A percentile compares a stretch with the other conserved stretches of the same genome.
Conservation (phyloP, 2,329 filamentous ascomycete genomes). For the Monosporascus cannonballus region DNA sequence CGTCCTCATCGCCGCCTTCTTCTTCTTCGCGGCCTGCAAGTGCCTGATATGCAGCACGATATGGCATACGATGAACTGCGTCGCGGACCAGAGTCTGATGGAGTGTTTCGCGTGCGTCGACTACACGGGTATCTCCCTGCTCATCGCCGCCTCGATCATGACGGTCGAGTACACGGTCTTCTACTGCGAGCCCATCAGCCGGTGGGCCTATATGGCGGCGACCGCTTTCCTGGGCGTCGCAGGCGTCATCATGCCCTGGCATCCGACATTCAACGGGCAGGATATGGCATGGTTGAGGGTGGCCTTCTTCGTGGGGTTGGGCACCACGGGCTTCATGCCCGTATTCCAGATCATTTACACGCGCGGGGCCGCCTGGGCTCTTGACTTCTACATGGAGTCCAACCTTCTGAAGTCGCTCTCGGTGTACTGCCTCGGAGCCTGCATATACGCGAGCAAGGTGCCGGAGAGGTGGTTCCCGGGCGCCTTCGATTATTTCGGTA, state of each 20-base stretch:
- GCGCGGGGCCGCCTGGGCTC: conserved; percentile 73
- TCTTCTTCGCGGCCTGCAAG: conserved; percentile 94
- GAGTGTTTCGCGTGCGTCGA: conserved; percentile 97
- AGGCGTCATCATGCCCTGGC: conserved; percentile 91
- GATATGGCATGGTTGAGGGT: conserved; percentile 94
- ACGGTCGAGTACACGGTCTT: conserved; percentile 98
- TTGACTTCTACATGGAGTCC: conserved; percentile 77
- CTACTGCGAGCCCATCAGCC: conserved; percentile 88
- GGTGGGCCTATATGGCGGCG: conserved; percentile 77
- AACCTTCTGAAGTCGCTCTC: conserved; percentile 72
- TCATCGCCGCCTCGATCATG: conserved; percentile 95
- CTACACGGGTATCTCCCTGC: conserved; percentile 92
- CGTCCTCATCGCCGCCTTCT: conserved; percentile 83
- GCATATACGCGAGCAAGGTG: conserved; percentile 85
- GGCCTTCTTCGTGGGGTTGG: conserved; percentile 82
- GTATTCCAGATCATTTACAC: conserved; percentile 76
- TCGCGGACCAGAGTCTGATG: conserved; percentile 81
- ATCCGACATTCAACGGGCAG: conserved; percentile 84
- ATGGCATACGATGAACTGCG: conserved; percentile 99
- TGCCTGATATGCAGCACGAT: conserved; percentile 91
- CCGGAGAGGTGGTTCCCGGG: conserved; percentile 92
- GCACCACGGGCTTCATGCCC: conserved; percentile 82
- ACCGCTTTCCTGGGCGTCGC: conserved; percentile 78
- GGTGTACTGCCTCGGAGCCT: conserved; percentile 80
- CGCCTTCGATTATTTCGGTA: conserved; percentile 90